These are phyloP conservation scores for Striga hermonthica DNA, from an alignment of 305 asterid genomes.

Conservation along the genomic window DNA sequence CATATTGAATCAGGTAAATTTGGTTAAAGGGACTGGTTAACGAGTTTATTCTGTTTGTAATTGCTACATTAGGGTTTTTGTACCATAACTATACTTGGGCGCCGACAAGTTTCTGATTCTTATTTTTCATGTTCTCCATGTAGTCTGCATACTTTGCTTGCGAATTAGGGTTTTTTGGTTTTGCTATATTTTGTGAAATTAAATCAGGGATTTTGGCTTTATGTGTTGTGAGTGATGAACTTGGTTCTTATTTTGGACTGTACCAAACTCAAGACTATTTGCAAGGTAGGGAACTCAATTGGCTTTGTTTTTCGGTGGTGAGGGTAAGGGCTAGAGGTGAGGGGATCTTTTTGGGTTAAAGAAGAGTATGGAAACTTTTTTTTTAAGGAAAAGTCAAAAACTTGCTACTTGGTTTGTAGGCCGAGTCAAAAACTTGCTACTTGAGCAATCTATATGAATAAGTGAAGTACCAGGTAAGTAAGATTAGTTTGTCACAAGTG, in stretches of 20 bases:
- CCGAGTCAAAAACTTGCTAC: background rate
- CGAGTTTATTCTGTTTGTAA: background rate
- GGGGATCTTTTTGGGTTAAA: background rate
- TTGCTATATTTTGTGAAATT: constrained; percentile 4
- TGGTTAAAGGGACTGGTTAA: constrained; percentile 6
- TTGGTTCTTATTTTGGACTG: constrained; percentile 7
- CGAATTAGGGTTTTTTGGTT: constrained; percentile 32
- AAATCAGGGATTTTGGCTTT: constrained; percentile 28
- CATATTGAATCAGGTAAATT: constrained; percentile 72
- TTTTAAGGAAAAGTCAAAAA: constrained; percentile 10
- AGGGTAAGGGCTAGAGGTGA: background rate
- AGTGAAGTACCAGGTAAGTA: constrained; percentile 21
- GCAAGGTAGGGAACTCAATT: background rate
- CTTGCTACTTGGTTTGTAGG: background rate
- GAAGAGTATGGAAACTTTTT: background rate
- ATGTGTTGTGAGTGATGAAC: constrained; percentile 6
- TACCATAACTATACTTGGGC: constrained; percentile 3
- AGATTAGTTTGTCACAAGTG: background rate
- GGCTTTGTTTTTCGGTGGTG: background rate
- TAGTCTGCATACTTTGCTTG: constrained; percentile 13
- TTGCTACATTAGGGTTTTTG: constrained; percentile 25
- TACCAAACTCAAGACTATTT: background rate
- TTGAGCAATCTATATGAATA: constrained; percentile 12
- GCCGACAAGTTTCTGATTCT: constrained; percentile 12
- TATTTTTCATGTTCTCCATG: background rate